Percentiles rank a stretch among this genome's conserved stretches.
Conservation (phyloP, 345 rosid species). For the Lenwebbia sp. region DNA sequence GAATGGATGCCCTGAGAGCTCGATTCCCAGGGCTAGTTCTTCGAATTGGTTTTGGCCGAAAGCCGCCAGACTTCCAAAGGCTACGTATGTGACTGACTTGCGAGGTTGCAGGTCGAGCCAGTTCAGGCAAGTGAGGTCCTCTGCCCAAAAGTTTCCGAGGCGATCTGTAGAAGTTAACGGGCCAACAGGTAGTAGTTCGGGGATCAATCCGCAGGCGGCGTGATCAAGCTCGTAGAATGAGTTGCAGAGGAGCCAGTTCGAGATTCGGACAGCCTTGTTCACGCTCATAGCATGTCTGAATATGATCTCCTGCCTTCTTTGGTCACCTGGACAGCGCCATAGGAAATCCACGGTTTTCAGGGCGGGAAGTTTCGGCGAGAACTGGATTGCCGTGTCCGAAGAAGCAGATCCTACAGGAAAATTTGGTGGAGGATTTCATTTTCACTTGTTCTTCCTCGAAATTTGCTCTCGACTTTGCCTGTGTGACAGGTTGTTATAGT, state of each 20-base stretch:
- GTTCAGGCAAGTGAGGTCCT: conserved; percentile 16
- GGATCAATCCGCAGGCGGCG: conserved; percentile 1
- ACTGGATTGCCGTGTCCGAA: not conserved
- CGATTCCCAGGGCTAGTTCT: conserved; percentile 30
- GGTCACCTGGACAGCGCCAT: conserved; percentile 9
- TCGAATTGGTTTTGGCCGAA: conserved; percentile 19
- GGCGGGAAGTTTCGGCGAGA: not conserved
- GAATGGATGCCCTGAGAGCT: conserved; percentile 12
- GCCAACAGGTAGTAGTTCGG: conserved; percentile 16
- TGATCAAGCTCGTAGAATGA: conserved; percentile 17
- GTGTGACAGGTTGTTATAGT: not conserved
- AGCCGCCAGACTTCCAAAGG: conserved; percentile 30
- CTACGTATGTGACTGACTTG: conserved; percentile 30
- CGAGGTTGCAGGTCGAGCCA: conserved; percentile 36
- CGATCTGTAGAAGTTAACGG: conserved; percentile 7
- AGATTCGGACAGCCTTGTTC: not conserved
- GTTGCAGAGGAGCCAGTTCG: conserved; percentile 12
- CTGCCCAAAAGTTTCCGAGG: conserved; percentile 9
- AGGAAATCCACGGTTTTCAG: not conserved
- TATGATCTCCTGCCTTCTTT: not conserved
- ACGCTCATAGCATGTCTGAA: not conserved
- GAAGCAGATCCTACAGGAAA: conserved; percentile 5
- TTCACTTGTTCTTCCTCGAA: not conserved
- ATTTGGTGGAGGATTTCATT: not conserved
- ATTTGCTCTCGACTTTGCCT: not conserved